These are phyloP conservation scores for Camellia sinensis DNA, from an alignment of 148 eudicot genomes.

Conservation along the genomic window DNA sequence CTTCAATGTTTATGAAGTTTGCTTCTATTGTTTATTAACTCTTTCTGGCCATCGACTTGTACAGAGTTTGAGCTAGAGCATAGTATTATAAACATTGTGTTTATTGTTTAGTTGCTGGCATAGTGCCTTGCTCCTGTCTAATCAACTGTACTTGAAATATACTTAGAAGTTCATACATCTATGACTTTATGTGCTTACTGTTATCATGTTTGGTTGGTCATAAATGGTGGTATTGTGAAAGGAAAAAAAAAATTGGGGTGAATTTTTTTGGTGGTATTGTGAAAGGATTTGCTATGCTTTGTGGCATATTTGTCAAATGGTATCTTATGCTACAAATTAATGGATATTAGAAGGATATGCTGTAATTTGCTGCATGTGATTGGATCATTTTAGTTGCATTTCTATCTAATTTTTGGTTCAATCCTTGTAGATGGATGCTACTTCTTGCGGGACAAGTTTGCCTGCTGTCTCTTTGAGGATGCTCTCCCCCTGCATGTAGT, in stretches of 20 bases:
- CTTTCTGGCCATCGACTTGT: not conserved
- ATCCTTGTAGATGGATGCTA: not conserved
- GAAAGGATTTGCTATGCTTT: not conserved
- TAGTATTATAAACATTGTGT: not conserved
- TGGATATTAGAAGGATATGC: not conserved
- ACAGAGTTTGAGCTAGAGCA: not conserved
- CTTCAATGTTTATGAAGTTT: not conserved
- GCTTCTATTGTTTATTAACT: not conserved
- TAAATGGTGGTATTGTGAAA: not conserved
- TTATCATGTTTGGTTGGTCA: not conserved
- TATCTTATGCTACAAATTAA: not conserved
- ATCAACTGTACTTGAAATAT: not conserved
- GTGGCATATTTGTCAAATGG: not conserved
- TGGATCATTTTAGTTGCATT: not conserved
- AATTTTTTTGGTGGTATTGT: not conserved
- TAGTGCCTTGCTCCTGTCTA: not conserved
- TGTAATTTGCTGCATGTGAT: not conserved
- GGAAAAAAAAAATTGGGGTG: not conserved
- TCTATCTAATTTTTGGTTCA: not conserved
- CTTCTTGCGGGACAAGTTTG: not conserved
- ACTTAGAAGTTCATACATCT: not conserved
- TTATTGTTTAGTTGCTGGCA: not conserved
- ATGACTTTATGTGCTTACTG: not conserved
- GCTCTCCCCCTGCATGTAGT: not conserved
- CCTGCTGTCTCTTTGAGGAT: not conserved